phyloP scores from a whole-genome alignment of 345 rosid genomes.

The Eucalyptus erythrocorys region DNA sequence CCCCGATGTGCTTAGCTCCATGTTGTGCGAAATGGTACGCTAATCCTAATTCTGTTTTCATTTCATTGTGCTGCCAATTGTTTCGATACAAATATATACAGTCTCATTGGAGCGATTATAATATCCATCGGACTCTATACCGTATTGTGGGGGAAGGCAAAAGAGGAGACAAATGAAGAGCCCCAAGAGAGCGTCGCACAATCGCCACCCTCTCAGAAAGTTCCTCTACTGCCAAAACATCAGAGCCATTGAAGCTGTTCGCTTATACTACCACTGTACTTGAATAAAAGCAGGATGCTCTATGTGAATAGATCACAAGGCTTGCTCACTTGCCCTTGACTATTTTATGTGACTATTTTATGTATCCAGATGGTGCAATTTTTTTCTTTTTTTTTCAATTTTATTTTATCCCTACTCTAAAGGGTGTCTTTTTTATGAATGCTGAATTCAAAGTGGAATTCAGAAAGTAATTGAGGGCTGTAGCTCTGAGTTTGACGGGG shows the following conservation, averaged over 20 bases:
- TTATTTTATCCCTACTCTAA: background rate
- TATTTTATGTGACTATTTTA: background rate
- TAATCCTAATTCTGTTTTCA: background rate
- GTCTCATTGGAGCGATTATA: conserved; percentile 55
- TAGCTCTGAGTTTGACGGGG: background rate
- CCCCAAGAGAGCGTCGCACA: background rate
- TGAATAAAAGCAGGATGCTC: background rate
- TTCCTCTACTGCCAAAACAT: conserved; percentile 43
- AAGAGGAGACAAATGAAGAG: conserved; percentile 35
- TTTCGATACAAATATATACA: background rate
- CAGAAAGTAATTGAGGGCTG: background rate
- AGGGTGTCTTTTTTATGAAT: no score
- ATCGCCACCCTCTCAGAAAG: conserved; percentile 11
- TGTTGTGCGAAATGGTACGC: background rate
- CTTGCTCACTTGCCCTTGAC: background rate
- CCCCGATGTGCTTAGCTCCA: background rate
- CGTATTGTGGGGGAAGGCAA: conserved; percentile 79
- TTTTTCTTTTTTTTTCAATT: background rate
- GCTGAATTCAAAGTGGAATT: no score
- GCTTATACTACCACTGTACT: background rate
- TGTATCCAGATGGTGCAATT: background rate
- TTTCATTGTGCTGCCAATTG: background rate
- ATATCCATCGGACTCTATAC: conserved; percentile 67
- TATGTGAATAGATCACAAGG: background rate
- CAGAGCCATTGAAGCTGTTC: conserved; percentile 19